Evolutionary conservation across 2,329 filamentous ascomycete genomes (phyloP), one percentile per base, ranked within the genome.

Genomic region (Colletotrichum limetticola): DNA sequence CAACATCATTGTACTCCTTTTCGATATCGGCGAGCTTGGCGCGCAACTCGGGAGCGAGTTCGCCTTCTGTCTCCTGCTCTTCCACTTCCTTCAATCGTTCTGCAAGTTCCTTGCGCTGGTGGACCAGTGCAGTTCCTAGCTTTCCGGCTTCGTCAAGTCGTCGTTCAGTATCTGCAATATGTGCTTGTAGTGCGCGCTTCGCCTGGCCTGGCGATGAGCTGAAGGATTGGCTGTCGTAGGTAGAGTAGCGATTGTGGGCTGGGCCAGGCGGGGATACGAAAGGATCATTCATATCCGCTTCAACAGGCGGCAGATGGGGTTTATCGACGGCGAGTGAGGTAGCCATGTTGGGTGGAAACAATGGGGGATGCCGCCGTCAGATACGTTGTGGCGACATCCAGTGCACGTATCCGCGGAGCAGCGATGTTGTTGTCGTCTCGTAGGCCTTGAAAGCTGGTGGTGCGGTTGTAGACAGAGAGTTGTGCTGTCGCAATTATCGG

Each of bases 1-100:
- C 95, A 59, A 98, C 92, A 80, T 98, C 95, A 81, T 97, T 96
- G 85, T 97, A 98, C 79, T 99, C 97, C 82, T 91, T 94, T 82
- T 99, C 97, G 72, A 99, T 91, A 75, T 97, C 95, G 16, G 91
- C 88, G 66, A 99, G 88, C 83, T 94, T 95, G 78, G 93, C 90
- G 72, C 93, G 94, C 78, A 99, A 85, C 76, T 98, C 95, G 4
- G 94, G 91, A 0, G 92, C 92, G 64, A 98, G 91, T 74, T 98
- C 93, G 28, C 90, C 91, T 76, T 97, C 93, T 57, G 90, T 87
- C 78, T 95, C 88, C 72, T 94, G 87, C 79, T 92, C 91, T 78
- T 97, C 94, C 3, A 99, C 92, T 79, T 98, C 95, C 77, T 92
- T 91, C 71, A 99, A 84, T 76, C 93, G 92, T 57, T 97, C 93